Conservation (phyloP, 208 protist genomes). For the Kentomonas sorsogonicus region DNA sequence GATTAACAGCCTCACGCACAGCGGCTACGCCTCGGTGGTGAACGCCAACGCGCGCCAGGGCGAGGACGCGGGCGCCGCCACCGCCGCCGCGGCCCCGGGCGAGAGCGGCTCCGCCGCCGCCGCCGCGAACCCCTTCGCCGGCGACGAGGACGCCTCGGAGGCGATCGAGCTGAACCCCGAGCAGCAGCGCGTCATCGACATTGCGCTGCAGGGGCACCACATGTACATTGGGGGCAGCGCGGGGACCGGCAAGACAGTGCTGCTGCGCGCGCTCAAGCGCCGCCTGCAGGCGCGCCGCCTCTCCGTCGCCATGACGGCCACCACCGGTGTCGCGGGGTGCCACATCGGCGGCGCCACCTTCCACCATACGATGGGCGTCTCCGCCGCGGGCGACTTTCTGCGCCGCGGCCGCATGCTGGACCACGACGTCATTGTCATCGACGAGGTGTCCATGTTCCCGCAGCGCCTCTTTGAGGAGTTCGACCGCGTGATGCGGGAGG, state of each 20-base stretch:
- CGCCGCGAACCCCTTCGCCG: conserved; percentile 8
- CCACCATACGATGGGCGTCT: conserved; percentile 84
- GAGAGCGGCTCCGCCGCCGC: neutral
- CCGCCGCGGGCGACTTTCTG: conserved; percentile 67
- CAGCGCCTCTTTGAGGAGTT: conserved; percentile 86
- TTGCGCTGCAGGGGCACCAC: conserved; percentile 77
- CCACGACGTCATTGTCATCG: conserved; percentile 90
- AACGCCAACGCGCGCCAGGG: conserved; percentile 27
- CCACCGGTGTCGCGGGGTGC: conserved; percentile 85
- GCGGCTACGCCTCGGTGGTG: conserved; percentile 69
- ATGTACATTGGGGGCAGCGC: conserved; percentile 87
- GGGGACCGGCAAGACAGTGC: conserved; percentile 86
- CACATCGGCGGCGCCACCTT: conserved; percentile 90
- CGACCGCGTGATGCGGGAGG: conserved; percentile 69
- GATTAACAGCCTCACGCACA: conserved; percentile 68
- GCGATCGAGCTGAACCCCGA: conserved; percentile 75
- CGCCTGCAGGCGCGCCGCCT: conserved; percentile 71
- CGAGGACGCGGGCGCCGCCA: conserved; percentile 15
- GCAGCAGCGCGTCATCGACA: conserved; percentile 78
- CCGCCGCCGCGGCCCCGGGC: conserved; percentile 8
- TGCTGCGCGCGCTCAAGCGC: conserved; percentile 63
- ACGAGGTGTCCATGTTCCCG: conserved; percentile 90
- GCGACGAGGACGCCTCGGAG: conserved; percentile 23
- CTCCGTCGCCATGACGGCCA: conserved; percentile 86
- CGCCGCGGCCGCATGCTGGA: conserved; percentile 64